A percentile compares a stretch with the other conserved stretches of the same genome.
Conservation (phyloP, 2,329 filamentous ascomycete species). For the Gliomastix tumulicola region DNA sequence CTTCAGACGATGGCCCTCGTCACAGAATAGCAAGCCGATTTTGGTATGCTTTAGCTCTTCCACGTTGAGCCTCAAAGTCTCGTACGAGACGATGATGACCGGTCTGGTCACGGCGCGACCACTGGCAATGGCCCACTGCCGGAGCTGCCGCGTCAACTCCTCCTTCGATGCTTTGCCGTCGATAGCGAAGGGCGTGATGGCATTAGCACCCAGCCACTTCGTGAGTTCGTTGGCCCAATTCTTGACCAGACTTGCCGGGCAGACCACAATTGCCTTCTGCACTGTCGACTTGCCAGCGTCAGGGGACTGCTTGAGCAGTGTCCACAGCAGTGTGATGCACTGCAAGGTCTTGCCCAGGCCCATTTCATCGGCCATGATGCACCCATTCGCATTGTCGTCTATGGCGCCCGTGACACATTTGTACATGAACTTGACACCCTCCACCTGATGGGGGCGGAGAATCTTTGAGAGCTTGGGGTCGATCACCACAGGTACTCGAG, state of each 20-base stretch:
- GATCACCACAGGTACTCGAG: constrained; percentile 94
- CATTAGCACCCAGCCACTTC: constrained; percentile 93
- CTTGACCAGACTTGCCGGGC: constrained; percentile 89
- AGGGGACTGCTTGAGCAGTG: constrained; percentile 87
- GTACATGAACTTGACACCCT: constrained; percentile 97
- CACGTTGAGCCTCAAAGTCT: constrained; percentile 85
- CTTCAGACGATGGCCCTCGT: constrained; percentile 94
- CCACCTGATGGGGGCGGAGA: constrained; percentile 90
- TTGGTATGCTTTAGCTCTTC: constrained; percentile 84
- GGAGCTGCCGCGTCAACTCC: constrained; percentile 80
- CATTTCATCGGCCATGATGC: constrained; percentile 99
- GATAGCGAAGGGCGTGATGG: constrained; percentile 88
- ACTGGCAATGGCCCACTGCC: constrained; percentile 89
- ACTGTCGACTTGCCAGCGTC: constrained; percentile 92
- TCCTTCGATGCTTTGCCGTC: constrained; percentile 96
- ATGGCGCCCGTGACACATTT: constrained; percentile 91
- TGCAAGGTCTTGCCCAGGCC: constrained; percentile 94
- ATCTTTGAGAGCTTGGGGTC: constrained; percentile 86
- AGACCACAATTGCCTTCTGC: constrained; percentile 94
- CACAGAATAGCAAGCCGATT: constrained; percentile 89
- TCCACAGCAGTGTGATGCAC: constrained; percentile 97
- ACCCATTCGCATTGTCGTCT: constrained; percentile 87
- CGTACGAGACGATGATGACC: constrained; percentile 96
- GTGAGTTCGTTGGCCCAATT: constrained; percentile 97
- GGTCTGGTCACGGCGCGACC: constrained; percentile 87